Evolutionary conservation across 2,329 filamentous ascomycete species (phyloP).

Genomic region (Dactylellina parvicollis): DNA sequence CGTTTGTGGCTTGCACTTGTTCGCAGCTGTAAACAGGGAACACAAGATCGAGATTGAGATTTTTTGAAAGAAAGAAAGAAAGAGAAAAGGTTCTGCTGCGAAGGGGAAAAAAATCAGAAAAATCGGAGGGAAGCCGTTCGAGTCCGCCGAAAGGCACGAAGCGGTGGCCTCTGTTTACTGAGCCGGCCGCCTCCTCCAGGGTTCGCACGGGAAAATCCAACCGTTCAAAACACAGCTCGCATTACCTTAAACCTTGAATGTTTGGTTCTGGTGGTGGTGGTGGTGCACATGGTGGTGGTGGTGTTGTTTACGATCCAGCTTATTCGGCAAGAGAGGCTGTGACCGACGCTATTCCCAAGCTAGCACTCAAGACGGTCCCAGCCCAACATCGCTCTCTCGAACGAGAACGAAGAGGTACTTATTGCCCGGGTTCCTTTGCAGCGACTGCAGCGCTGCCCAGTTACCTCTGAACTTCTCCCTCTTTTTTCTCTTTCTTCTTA

Average conservation of each 20-base stretch:
- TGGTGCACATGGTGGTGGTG: constrained; percentile 8
- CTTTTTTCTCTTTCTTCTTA: constrained; percentile 46
- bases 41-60: too few species aligned
- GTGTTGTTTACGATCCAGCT: constrained; percentile 47
- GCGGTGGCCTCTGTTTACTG: neutral
- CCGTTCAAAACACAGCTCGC: constrained; percentile 35
- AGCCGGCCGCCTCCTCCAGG: constrained; percentile 25
- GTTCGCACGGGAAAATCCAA: constrained; percentile 12
- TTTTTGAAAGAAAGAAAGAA: constrained; percentile 49
- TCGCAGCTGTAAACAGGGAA: too few species aligned
- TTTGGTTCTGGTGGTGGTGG: constrained; percentile 5
- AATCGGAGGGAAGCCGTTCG: neutral
- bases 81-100: constrained; percentile 5
- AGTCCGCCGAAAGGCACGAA: neutral
- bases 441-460: constrained; percentile 30
- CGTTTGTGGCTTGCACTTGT: constrained; percentile 55
- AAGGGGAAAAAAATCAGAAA: constrained; percentile 11
- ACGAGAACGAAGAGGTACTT: constrained; percentile 43
- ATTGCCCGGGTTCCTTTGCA: constrained; percentile 53
- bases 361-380: constrained; percentile 45
- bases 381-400: constrained; percentile 44
- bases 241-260: constrained; percentile 19
- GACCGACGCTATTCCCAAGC: constrained; percentile 54
- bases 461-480: constrained; percentile 52
- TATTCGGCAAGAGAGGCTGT: constrained; percentile 55